Conservation (phyloP, 179 eudicot genomes). For the Patellifolia procumbens region DNA sequence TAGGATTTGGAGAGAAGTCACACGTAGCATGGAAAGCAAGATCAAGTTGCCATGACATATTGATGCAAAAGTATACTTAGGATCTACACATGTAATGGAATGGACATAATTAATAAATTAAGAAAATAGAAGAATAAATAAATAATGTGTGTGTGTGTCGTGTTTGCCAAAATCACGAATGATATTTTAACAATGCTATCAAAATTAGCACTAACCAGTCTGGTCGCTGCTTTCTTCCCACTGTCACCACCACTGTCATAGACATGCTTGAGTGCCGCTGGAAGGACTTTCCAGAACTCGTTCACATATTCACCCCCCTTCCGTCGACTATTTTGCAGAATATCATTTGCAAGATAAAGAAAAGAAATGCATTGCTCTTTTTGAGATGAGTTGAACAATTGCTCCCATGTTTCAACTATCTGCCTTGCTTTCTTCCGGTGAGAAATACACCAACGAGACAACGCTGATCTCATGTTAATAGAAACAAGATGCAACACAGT, state of each 20-base stretch:
- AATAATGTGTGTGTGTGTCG: neutral
- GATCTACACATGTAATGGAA: neutral
- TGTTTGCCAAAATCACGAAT: neutral
- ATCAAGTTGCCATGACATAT: neutral
- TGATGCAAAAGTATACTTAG: neutral
- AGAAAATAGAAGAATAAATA: neutral
- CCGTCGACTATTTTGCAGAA: conserved; percentile 90
- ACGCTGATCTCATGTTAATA: conserved; percentile 65
- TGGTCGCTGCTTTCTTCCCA: conserved; percentile 72
- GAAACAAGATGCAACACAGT: conserved; percentile 29
- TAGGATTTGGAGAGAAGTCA: neutral
- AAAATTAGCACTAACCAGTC: conserved; percentile 61
- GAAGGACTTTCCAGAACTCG: conserved; percentile 97
- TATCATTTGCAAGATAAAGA: conserved; percentile 88
- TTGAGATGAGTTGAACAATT: conserved; percentile 61
- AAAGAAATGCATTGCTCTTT: conserved; percentile 69
- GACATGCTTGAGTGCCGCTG: conserved; percentile 73
- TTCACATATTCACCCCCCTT: conserved; percentile 93
- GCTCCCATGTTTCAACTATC: conserved; percentile 91
- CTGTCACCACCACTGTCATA: conserved; percentile 61
- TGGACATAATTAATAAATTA: neutral
- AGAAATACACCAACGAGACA: conserved; percentile 82
- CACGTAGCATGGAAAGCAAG: neutral
- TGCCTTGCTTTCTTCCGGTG: conserved; percentile 79
- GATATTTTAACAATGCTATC: neutral